Evolutionary conservation across 2,329 filamentous ascomycete species (phyloP).

Genomic region (Microcyclospora tardicrescens): DNA sequence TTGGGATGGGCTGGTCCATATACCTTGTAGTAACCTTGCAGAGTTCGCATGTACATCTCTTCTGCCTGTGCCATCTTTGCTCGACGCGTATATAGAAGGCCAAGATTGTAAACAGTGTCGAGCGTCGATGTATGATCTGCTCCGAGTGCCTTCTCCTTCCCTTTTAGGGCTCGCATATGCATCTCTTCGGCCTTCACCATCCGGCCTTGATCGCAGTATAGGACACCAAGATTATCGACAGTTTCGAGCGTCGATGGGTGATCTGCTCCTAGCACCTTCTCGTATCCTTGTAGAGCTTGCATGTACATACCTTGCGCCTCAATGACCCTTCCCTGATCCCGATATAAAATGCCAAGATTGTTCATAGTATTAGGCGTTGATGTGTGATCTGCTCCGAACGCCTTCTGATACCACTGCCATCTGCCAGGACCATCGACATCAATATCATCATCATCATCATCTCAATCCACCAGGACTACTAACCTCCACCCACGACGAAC

Average conservation of each 20-base stretch:
- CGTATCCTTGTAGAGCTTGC: conserved; percentile 3
- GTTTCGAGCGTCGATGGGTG: not conserved
- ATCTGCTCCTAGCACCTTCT: conserved; percentile 1
- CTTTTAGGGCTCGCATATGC: conserved; percentile 6
- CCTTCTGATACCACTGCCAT: too few species aligned
- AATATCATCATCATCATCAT: too few species aligned
- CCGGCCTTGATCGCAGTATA: conserved; percentile 6
- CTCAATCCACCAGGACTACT: too few species aligned
- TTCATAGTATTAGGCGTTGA: conserved; percentile 2
- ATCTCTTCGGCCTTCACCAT: conserved; percentile 7
- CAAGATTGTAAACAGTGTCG: conserved; percentile 6
- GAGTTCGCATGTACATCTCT: conserved; percentile 7
- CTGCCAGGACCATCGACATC: too few species aligned
- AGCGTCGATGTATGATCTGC: conserved; percentile 5
- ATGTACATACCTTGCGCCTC: conserved; percentile 8
- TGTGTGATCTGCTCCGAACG: too few species aligned
- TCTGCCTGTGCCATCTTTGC: conserved; percentile 9
- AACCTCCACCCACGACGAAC: too few species aligned
- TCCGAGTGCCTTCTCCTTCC: conserved; percentile 4
- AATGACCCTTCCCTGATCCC: conserved; percentile 3
- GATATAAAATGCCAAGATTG: conserved; percentile 4
- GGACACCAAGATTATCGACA: conserved; percentile 1
- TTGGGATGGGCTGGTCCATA: too few species aligned
- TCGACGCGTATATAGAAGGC: conserved; percentile 4
- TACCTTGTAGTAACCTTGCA: too few species aligned